Conservation (phyloP, 2,329 filamentous ascomycete genomes). For the Apiospora aurea region DNA sequence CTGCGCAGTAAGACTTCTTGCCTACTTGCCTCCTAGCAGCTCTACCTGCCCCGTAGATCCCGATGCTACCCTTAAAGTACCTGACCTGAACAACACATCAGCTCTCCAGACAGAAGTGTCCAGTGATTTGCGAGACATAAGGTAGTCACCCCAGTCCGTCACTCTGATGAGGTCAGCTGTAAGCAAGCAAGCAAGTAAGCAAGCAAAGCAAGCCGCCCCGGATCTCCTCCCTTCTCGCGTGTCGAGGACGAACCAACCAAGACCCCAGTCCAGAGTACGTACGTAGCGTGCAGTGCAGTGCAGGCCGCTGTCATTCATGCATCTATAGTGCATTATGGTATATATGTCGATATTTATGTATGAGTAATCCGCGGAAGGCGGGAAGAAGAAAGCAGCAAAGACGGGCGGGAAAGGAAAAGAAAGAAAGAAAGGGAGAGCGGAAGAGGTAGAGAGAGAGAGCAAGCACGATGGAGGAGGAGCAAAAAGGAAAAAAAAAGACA, state of each 20-base stretch:
- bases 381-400: background rate
- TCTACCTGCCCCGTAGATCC: background rate
- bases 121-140: too few species aligned
- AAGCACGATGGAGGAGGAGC: background rate
- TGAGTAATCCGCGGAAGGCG: background rate
- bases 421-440: background rate
- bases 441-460: background rate
- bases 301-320: constrained; percentile 13
- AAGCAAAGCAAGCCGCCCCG: background rate
- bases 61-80: background rate
- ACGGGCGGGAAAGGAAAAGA: background rate
- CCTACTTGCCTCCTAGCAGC: background rate
- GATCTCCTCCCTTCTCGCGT: background rate
- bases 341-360: background rate
- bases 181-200: background rate
- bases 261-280: background rate
- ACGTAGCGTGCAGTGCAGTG: background rate
- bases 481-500: background rate
- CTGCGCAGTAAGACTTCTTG: background rate
- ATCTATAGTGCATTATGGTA: background rate
- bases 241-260: background rate
- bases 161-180: background rate
- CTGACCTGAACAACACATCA: background rate
- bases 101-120: too few species aligned
- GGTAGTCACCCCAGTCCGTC: too few species aligned